Percentiles rank a stretch among this genome's conserved stretches.
Conservation (phyloP, 148 eudicot genomes). For the Bassia scoparia region DNA sequence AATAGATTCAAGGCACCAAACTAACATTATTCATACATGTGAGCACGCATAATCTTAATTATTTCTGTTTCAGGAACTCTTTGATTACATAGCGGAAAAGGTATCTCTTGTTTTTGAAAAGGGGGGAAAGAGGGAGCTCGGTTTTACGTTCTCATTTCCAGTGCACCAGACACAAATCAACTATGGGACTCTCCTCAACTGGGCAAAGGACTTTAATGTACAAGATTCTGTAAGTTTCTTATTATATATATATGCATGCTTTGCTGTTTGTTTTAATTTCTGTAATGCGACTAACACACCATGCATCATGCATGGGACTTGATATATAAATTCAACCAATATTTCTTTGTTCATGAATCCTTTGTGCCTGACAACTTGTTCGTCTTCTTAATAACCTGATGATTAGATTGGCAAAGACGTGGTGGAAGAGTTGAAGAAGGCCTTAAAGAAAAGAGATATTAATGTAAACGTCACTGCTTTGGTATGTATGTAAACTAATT, state of each 20-base stretch:
- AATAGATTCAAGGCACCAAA: no score
- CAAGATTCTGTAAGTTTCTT: slow-evolving; percentile 32
- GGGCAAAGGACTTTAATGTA: slow-evolving; percentile 43
- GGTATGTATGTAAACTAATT: slow-evolving; percentile 30
- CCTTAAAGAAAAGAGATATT: slow-evolving; percentile 27
- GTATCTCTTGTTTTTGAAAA: slow-evolving; percentile 25
- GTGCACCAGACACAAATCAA: slow-evolving; percentile 35
- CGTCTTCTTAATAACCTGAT: neutral
- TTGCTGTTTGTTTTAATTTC: slow-evolving; percentile 6
- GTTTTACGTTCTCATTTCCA: slow-evolving; percentile 51
- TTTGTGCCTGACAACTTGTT: slow-evolving; percentile 5
- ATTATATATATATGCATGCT: no score
- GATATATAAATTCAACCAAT: neutral
- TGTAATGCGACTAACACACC: neutral
- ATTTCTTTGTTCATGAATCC: neutral
- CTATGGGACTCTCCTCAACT: slow-evolving; percentile 39
- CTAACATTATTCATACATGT: no score
- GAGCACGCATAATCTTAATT: no score
- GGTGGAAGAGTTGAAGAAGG: slow-evolving; percentile 35
- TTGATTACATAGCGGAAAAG: slow-evolving; percentile 40
- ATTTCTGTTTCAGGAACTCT: slow-evolving; percentile 36
- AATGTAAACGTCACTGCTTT: slow-evolving; percentile 40
- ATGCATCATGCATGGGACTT: neutral
- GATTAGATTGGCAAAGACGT: slow-evolving; percentile 38
- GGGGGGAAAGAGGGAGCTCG: slow-evolving; percentile 34